These are phyloP conservation scores for Ogataea nonfermentans DNA, from an alignment of 805 yeast species.

Conservation along the genomic window DNA sequence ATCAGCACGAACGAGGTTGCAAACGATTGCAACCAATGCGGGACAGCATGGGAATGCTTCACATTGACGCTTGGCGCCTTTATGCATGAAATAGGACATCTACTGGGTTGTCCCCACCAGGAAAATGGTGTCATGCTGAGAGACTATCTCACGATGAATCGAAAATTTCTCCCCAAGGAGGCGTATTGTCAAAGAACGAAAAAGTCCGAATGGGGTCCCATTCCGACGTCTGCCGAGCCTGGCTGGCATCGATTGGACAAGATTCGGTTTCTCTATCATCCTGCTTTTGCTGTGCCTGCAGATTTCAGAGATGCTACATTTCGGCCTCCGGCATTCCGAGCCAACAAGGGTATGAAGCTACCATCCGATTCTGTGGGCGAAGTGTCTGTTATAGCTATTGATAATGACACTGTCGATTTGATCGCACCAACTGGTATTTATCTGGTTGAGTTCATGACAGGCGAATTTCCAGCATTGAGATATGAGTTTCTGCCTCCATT, in stretches of 20 bases:
- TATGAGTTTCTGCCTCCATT: constrained; percentile 58
- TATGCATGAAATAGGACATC: constrained; percentile 93
- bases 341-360: constrained; percentile 33
- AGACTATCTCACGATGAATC: constrained; percentile 75
- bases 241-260: constrained; percentile 86
- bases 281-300: constrained; percentile 67
- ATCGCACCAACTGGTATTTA: constrained; percentile 67
- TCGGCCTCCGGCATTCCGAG: constrained; percentile 32
- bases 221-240: constrained; percentile 63
- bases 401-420: constrained; percentile 43
- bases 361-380: constrained; percentile 35
- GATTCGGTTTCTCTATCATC: constrained; percentile 76
- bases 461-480: constrained; percentile 56
- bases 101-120: constrained; percentile 90
- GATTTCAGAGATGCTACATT: constrained; percentile 50
- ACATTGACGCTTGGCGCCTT: constrained; percentile 89
- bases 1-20: constrained; percentile 73
- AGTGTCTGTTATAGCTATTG: constrained; percentile 48
- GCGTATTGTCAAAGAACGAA: constrained; percentile 51
- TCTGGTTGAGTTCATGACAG: constrained; percentile 66
- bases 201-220: constrained; percentile 47
- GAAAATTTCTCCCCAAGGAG: constrained; percentile 79
- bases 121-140: constrained; percentile 87
- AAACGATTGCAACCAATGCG: constrained; percentile 82
- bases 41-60: constrained; percentile 86